phyloP scores from a whole-genome alignment of 805 yeast genomes.

The Pichia ethanolica region DNA sequence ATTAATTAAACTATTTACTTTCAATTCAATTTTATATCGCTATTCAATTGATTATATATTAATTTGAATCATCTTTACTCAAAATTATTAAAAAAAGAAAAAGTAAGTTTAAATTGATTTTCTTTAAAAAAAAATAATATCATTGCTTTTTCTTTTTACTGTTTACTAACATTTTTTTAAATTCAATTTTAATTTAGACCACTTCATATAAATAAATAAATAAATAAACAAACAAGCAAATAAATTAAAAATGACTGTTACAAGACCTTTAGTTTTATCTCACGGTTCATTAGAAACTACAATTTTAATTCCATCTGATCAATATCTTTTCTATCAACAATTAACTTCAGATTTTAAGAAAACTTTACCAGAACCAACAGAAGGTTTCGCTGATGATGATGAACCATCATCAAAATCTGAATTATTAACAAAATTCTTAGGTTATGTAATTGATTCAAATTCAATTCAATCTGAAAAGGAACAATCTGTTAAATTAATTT shows the following conservation, averaged over 20 bases:
- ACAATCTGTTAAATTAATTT: slow-evolving; percentile 61
- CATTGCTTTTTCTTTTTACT: neutral
- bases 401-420: slow-evolving; percentile 87
- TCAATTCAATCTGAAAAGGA: slow-evolving; percentile 25
- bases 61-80: too few species aligned
- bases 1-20: too few species aligned
- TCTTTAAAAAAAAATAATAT: neutral
- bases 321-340: slow-evolving; percentile 76
- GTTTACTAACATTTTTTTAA: neutral
- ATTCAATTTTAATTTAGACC: neutral
- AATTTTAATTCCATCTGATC: slow-evolving; percentile 74
- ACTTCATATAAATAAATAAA: neutral
- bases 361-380: slow-evolving; percentile 71
- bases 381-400: slow-evolving; percentile 75
- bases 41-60: too few species aligned
- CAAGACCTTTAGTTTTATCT: slow-evolving; percentile 73
- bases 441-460: slow-evolving; percentile 41
- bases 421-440: slow-evolving; percentile 75
- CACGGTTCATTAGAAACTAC: slow-evolving; percentile 89
- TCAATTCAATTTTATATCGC: too few species aligned
- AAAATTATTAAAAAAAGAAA: too few species aligned
- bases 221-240: too few species aligned
- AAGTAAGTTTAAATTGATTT: neutral
- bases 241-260: slow-evolving; percentile 19
- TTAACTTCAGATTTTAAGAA: slow-evolving; percentile 79